A percentile compares a stretch with the other conserved stretches of the same genome.
Evolutionary conservation across 2,329 filamentous ascomycete genomes (phyloP).

Genomic region (Trichoderma afroharzianum): DNA sequence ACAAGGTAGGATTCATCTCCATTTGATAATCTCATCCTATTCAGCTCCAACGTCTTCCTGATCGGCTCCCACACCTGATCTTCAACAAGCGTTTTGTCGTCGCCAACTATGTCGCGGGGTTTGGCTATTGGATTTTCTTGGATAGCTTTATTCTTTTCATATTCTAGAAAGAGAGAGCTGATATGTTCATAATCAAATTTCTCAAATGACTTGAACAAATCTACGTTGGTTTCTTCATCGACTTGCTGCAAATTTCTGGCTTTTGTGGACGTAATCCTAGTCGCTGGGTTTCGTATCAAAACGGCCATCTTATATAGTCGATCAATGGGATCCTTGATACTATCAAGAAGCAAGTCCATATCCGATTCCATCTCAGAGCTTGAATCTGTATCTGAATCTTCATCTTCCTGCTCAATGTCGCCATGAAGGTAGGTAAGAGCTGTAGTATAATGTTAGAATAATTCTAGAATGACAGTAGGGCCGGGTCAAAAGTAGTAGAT

Average conservation of each 20-base stretch:
- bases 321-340: conserved; percentile 13
- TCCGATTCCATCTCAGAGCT: not conserved
- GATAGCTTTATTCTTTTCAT: conserved; percentile 3
- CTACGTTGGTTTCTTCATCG: not conserved
- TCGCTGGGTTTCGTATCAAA: conserved; percentile 13
- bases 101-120: not conserved
- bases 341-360: not conserved
- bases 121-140: not conserved
- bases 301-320: conserved; percentile 11
- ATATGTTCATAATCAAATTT: not conserved
- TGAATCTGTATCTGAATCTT: not conserved
- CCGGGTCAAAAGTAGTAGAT: no score
- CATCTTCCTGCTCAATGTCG: not conserved
- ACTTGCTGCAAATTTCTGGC: conserved; percentile 3
- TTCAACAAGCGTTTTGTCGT: not conserved
- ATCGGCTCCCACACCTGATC: conserved; percentile 7
- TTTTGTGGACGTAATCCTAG: not conserved
- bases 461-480: not conserved
- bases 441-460: not conserved
- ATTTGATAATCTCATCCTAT: not conserved
- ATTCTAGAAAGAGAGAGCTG: conserved; percentile 11
- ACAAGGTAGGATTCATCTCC: not conserved
- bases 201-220: not conserved
- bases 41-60: not conserved
- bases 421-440: not conserved